These are phyloP conservation scores for Populus hybrid DNA, from an alignment of 441 rosid species.

Conservation along the genomic window DNA sequence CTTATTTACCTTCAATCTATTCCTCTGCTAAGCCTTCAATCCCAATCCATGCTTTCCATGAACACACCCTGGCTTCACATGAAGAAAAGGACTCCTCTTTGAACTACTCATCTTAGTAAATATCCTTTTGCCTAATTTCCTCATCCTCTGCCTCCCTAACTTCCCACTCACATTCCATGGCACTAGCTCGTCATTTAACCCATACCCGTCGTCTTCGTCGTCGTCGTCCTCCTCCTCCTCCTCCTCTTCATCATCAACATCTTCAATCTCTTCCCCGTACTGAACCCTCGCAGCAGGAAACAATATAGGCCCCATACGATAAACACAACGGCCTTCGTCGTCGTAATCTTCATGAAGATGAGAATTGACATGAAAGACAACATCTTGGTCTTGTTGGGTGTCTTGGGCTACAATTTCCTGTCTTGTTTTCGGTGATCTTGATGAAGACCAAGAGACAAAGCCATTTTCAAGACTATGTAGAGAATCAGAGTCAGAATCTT, in stretches of 20 bases:
- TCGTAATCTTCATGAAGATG: neutral
- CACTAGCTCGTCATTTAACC: slow-evolving; percentile 70
- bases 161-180: slow-evolving; percentile 49
- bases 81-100: slow-evolving; percentile 42
- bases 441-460: slow-evolving; percentile 15
- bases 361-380: neutral
- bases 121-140: slow-evolving; percentile 58
- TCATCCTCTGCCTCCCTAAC: slow-evolving; percentile 71
- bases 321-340: neutral
- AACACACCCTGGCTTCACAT: slow-evolving; percentile 54
- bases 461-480: slow-evolving; percentile 23
- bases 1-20: slow-evolving; percentile 1
- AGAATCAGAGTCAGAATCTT: slow-evolving; percentile 28
- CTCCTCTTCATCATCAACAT: slow-evolving; percentile 16
- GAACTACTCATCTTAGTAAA: slow-evolving; percentile 51
- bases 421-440: neutral
- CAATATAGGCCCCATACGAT: neutral
- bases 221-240: slow-evolving; percentile 19
- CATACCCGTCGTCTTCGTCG: slow-evolving; percentile 38
- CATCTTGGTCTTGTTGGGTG: neutral
- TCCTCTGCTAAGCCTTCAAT: slow-evolving; percentile 37
- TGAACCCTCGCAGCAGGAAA: slow-evolving; percentile 6
- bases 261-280: slow-evolving; percentile 10
- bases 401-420: neutral
- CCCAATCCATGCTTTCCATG: slow-evolving; percentile 70